Conservation (phyloP, 2,329 filamentous ascomycete species). For the Helicocarpus griseus region DNA sequence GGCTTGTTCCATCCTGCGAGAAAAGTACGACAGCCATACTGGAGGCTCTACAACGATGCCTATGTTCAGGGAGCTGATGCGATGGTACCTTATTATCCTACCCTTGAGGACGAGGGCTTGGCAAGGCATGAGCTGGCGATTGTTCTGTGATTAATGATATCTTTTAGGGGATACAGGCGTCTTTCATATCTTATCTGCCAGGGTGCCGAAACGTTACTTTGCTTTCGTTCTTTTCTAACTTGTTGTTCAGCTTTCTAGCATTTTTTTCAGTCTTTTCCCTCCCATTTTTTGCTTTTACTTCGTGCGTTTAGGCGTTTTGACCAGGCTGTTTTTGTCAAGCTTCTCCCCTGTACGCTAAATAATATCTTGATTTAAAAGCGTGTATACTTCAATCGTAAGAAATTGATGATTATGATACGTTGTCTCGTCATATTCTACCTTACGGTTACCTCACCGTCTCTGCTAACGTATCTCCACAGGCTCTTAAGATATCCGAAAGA, state of each 20-base stretch:
- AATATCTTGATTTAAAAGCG: not conserved
- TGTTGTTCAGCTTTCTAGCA: not conserved
- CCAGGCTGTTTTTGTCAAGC: not conserved
- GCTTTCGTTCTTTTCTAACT: not conserved
- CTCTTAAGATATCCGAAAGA: not conserved
- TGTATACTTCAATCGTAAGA: not conserved
- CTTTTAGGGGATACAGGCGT: not conserved
- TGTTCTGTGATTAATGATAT: constrained; percentile 50
- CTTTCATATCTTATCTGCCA: not conserved
- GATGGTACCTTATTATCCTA: constrained; percentile 94
- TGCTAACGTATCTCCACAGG: no score
- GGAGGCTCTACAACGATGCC: constrained; percentile 92
- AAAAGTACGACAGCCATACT: constrained; percentile 91
- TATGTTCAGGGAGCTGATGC: constrained; percentile 90
- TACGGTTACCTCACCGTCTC: not conserved
- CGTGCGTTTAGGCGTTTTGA: not conserved
- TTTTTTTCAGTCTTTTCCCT: not conserved
- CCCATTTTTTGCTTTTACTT: not conserved
- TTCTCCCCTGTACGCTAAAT: not conserved
- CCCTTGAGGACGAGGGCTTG: constrained; percentile 68
- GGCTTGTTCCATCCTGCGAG: constrained; percentile 93
- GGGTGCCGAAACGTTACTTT: not conserved
- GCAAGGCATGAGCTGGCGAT: constrained; percentile 74
- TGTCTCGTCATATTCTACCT: not conserved
- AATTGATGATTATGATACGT: not conserved